Base-by-base conservation (phyloP, 202 grass and related monocot genomes). In the Schoenoplectus triqueter region DNA sequence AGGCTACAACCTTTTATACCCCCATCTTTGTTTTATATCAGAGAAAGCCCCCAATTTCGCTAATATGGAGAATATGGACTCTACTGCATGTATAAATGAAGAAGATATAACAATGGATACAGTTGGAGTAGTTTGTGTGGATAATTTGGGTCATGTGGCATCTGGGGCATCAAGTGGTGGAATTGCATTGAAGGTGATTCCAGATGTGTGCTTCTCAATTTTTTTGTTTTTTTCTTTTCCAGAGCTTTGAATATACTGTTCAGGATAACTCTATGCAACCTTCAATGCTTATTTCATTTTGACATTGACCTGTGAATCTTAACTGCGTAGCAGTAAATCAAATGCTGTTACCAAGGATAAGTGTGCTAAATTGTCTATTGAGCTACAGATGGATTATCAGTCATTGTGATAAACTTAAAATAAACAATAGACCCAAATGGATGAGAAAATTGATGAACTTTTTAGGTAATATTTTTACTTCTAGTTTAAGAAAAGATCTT, bases 161-260 rank as follows among this genome's bases (percentile, higher is more conserved):
- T 93, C 95, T 74, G 92, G 92, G 6, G 90, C 92, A 85, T 97
- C 95, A 85, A 97, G 95, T 87, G 95, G 95, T 56, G 95, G 95
- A 50, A 94, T 97, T 89, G 90, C 92, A 76, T 89, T 97, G 69
- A 97, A 97, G 95, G 95, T 97, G 39, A 64, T 79, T 20, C 46
- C 42, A 42, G 10, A 31, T 31, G 13, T 1, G 39, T 73, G 78
- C 13, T 56, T 66, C 31, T 31, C 31, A 31, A 31, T 31, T 71
- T 72, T 11, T 46, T 46, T 80, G 81, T 54, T 55, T 51, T 10
- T 39, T 10, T 44, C 31, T 31, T 31, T 31, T 31, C 31, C 31
- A 31, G 31, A 66, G 20, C 9, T 39, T n/a, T 62, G 15, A 6
- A 66, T 66, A 22, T 66, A 66, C 20, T 39, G 5, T 66, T 66